Base-by-base conservation (phyloP, 768 basidiomycete genomes). In the Melanogaster broomeanus region DNA sequence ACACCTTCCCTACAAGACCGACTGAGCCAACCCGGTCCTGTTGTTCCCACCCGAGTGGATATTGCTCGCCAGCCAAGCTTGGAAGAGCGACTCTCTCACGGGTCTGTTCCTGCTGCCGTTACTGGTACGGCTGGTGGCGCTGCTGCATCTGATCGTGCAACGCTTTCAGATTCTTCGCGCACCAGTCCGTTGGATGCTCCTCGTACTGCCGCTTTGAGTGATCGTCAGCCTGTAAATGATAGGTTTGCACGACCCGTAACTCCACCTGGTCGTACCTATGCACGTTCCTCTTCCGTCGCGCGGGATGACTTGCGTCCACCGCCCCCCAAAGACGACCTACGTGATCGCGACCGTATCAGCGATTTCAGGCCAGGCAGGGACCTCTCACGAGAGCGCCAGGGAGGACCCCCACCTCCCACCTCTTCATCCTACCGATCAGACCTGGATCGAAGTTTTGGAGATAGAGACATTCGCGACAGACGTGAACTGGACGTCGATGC, bases 41-140 rank as follows among this genome's bases (percentile, higher is more conserved):
- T 16, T 13, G 47, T 44, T 28, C 53, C 60, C 48, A 15, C 59
- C n/a, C 61, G 65, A 13, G 49, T 43, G 40, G 66, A 67, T 8
- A 27, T 61, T 6, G 16, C 49, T 49, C 64, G 69, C 53, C 62
- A 69, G 21, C 64, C 72, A 11, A 73, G 62, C 52, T 60, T 77
- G 21, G 76, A 76, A 66, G 74, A 77, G 45, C 72, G 76, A 51
- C 60, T 77, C 11, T 73, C 75, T 47, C 58, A 65, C 31, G 66
- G 63, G 43, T 65, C 70, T 28, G 57, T 58, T 28, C 60, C 65
- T 44, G 45, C 65, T 42, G 57, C 61, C 45, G 37, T 45, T 48
- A 42, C 55, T 30, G 56, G 56, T 44, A 11, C 48, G 5, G 49
- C 51, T 42, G 56, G 39, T 48, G 33, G 43, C 38, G 50, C 51